These are phyloP conservation scores for Onygenales sp. DNA, from an alignment of 2,329 filamentous ascomycete species.

Conservation along the genomic window DNA sequence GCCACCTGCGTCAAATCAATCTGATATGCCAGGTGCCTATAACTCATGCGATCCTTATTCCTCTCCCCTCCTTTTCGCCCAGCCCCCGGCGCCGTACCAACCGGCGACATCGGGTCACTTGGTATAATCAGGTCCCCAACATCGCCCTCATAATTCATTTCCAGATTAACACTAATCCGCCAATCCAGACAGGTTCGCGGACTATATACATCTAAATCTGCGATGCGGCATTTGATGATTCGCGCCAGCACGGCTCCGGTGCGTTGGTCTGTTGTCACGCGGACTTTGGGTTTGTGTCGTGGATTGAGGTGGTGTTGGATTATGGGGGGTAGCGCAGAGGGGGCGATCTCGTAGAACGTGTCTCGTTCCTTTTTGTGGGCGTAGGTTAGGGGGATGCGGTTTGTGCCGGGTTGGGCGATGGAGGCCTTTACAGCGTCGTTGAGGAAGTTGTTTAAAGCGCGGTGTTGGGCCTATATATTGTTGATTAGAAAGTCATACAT, in stretches of 20 bases:
- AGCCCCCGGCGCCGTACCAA: conserved; percentile 14
- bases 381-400: conserved; percentile 52
- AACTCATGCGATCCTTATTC: conserved; percentile 84
- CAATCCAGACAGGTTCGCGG: conserved; percentile 74
- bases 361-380: conserved; percentile 75
- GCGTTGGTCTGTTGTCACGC: conserved; percentile 68
- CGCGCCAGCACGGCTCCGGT: conserved; percentile 61
- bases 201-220: conserved; percentile 78
- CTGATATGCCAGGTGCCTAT: conserved; percentile 77
- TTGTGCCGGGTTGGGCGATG: conserved; percentile 29
- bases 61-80: conserved; percentile 46
- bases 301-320: conserved; percentile 52
- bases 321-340: conserved; percentile 53
- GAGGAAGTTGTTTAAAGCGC: conserved; percentile 71
- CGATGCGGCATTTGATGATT: conserved; percentile 85
- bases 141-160: conserved; percentile 74
- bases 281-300: conserved; percentile 53
- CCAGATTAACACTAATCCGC: conserved; percentile 86
- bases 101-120: conserved; percentile 19
- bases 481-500: conserved; percentile 10
- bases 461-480: conserved; percentile 60
- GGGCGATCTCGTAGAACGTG: conserved; percentile 68
- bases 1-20: conserved; percentile 90
- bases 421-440: conserved; percentile 56
- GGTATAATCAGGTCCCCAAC: conserved; percentile 43